These are phyloP conservation scores for Verticillium zaregamsianum DNA, from an alignment of 2,329 filamentous ascomycete species.

Conservation along the genomic window DNA sequence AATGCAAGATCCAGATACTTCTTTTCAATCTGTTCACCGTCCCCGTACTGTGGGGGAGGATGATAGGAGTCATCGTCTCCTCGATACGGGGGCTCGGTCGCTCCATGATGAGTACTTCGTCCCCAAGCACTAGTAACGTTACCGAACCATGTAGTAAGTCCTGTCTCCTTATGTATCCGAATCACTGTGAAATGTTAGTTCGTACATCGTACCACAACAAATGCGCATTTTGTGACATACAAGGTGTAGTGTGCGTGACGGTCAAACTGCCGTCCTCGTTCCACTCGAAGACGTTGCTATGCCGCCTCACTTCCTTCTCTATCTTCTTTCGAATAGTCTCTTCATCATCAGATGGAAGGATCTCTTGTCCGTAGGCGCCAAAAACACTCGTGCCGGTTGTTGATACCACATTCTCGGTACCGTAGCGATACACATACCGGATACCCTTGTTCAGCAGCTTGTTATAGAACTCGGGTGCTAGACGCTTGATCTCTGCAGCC, in stretches of 20 bases:
- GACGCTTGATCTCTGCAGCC: slow-evolving; percentile 18
- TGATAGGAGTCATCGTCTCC: slow-evolving; percentile 29
- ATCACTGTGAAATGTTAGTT: slow-evolving; percentile 14
- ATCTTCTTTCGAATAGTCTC: slow-evolving; percentile 19
- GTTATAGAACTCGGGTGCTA: slow-evolving; percentile 22
- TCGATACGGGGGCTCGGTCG: slow-evolving; percentile 23
- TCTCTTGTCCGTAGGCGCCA: slow-evolving; percentile 25
- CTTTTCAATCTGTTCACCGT: slow-evolving; percentile 22
- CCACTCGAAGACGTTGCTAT: slow-evolving; percentile 27
- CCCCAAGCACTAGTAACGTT: slow-evolving; percentile 31
- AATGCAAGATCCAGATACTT: slow-evolving; percentile 23
- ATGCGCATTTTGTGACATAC: slow-evolving; percentile 11
- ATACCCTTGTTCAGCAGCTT: slow-evolving; percentile 22
- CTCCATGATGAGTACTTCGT: slow-evolving; percentile 25
- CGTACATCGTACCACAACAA: background rate
- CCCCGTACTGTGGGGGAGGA: slow-evolving; percentile 24
- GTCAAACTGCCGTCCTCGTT: slow-evolving; percentile 28
- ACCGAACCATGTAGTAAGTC: slow-evolving; percentile 24
- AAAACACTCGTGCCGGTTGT: slow-evolving; percentile 26
- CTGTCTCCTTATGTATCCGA: slow-evolving; percentile 21
- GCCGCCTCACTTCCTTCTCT: slow-evolving; percentile 25
- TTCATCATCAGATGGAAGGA: slow-evolving; percentile 18
- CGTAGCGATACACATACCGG: slow-evolving; percentile 26
- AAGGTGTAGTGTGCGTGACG: slow-evolving; percentile 25
- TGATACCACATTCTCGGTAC: slow-evolving; percentile 18